Percentiles rank a stretch among this genome's conserved stretches.
Evolutionary conservation across 192 early-diverging fungal genomes (phyloP).

Genomic region (Nowakowskiella sp.): DNA sequence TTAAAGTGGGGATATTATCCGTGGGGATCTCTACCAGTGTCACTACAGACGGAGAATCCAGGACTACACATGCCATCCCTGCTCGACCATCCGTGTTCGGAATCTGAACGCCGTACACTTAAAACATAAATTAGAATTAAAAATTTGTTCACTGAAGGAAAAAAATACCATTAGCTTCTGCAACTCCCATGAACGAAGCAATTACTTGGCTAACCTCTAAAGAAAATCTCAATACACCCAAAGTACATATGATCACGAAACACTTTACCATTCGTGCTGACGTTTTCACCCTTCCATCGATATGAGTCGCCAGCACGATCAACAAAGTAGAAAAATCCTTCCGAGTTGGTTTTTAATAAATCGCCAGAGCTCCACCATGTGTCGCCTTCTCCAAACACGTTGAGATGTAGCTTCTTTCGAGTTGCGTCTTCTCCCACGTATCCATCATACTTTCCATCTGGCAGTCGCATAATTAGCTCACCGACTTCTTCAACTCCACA

Average conservation of each 20-base stretch:
- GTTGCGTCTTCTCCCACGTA: constrained; percentile 5
- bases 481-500: not conserved
- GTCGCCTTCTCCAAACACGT: constrained; percentile 5
- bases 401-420: not conserved
- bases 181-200: not conserved
- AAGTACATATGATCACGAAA: no score
- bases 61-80: constrained; percentile 18
- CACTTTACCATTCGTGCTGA: no score
- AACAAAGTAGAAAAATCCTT: constrained; percentile 49
- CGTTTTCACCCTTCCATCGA: constrained; percentile 58
- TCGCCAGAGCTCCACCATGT: constrained; percentile 3
- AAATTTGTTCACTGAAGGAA: not conserved
- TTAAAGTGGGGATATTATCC: not conserved
- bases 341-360: constrained; percentile 7
- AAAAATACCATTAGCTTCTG: constrained; percentile 4
- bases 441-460: not conserved
- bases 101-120: constrained; percentile 19
- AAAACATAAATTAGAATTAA: constrained; percentile 1
- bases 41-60: not conserved
- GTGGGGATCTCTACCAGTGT: not conserved
- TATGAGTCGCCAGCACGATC: constrained; percentile 58
- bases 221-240: no score
- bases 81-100: constrained; percentile 22
- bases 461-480: not conserved
- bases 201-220: not conserved